These are phyloP conservation scores for Triadica sebifera DNA, from an alignment of 345 rosid species.

Conservation along the genomic window DNA sequence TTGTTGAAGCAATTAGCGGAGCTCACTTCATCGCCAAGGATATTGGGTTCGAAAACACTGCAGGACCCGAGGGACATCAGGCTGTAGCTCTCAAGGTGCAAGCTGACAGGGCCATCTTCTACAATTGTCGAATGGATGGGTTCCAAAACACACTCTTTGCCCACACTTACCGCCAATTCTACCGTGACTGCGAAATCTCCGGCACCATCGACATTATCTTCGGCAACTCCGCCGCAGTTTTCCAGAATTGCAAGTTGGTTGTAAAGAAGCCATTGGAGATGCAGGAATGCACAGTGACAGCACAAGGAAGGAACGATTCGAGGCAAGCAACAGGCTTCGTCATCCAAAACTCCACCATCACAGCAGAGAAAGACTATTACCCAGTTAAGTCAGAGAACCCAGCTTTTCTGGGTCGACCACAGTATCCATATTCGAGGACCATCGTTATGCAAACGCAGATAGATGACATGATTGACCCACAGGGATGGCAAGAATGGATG, in stretches of 20 bases:
- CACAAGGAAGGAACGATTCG: slow-evolving; percentile 55
- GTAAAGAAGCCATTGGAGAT: slow-evolving; percentile 34
- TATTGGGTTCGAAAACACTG: slow-evolving; percentile 31
- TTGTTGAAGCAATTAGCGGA: slow-evolving; percentile 15
- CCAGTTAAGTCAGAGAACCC: slow-evolving; percentile 36
- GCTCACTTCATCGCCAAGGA: slow-evolving; percentile 28
- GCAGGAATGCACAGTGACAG: slow-evolving; percentile 59
- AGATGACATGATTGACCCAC: slow-evolving; percentile 50
- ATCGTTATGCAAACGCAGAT: slow-evolving; percentile 54
- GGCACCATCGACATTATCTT: slow-evolving; percentile 52
- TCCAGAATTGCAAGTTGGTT: slow-evolving; percentile 64
- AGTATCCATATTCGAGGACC: slow-evolving; percentile 56
- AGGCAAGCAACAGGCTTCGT: slow-evolving; percentile 51
- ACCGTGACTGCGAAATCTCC: slow-evolving; percentile 24
- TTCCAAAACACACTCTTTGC: slow-evolving; percentile 27
- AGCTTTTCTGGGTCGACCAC: slow-evolving; percentile 76
- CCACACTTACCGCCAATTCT: slow-evolving; percentile 33
- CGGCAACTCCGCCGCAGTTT: slow-evolving; percentile 49
- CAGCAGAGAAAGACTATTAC: slow-evolving; percentile 37
- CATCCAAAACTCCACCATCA: slow-evolving; percentile 59
- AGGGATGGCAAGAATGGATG: slow-evolving; percentile 59
- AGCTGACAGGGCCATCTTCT: slow-evolving; percentile 21
- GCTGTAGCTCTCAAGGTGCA: slow-evolving; percentile 21
- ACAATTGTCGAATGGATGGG: slow-evolving; percentile 25
- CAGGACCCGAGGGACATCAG: slow-evolving; percentile 23